Evolutionary conservation across 2,329 filamentous ascomycete genomes (phyloP).

Genomic region (Coleophoma crateriformis): DNA sequence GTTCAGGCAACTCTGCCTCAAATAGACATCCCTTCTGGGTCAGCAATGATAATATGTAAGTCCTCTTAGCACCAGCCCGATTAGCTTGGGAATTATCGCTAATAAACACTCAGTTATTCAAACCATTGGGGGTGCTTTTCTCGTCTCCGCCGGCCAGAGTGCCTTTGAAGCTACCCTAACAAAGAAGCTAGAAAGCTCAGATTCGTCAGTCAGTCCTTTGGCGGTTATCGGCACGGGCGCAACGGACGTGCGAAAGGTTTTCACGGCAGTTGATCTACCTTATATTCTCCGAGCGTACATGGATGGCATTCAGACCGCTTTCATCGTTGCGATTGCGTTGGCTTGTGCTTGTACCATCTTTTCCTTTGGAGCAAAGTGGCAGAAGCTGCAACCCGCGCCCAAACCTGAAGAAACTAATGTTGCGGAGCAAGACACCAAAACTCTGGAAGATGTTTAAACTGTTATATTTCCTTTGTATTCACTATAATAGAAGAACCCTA

Average conservation of each 20-base stretch:
- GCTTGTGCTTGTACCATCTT: neutral
- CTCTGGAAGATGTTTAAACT: no score
- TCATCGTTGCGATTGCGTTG: conserved; percentile 6
- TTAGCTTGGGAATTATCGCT: neutral
- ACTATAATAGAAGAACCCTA: no score
- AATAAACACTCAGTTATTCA: conserved; percentile 36
- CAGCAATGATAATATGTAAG: conserved; percentile 40
- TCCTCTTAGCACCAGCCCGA: neutral
- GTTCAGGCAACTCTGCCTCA: conserved; percentile 31
- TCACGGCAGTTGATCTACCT: conserved; percentile 23
- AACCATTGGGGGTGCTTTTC: conserved; percentile 50
- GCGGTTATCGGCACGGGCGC: conserved; percentile 35
- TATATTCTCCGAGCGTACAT: conserved; percentile 32
- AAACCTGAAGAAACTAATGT: no score
- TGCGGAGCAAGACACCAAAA: no score
- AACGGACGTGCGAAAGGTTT: conserved; percentile 28
- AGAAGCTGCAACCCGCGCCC: no score
- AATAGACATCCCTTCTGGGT: conserved; percentile 44
- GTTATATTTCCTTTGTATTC: no score
- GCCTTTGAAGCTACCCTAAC: conserved; percentile 24
- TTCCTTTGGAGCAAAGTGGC: no score
- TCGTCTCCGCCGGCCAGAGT: conserved; percentile 48
- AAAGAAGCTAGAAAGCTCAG: conserved; percentile 18
- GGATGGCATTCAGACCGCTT: conserved; percentile 6
- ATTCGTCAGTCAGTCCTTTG: conserved; percentile 22